Percentiles rank a stretch among this genome's conserved stretches.
Conservation (phyloP, 2,329 filamentous ascomycete species). For the Sclerotinia sclerotiorum region DNA sequence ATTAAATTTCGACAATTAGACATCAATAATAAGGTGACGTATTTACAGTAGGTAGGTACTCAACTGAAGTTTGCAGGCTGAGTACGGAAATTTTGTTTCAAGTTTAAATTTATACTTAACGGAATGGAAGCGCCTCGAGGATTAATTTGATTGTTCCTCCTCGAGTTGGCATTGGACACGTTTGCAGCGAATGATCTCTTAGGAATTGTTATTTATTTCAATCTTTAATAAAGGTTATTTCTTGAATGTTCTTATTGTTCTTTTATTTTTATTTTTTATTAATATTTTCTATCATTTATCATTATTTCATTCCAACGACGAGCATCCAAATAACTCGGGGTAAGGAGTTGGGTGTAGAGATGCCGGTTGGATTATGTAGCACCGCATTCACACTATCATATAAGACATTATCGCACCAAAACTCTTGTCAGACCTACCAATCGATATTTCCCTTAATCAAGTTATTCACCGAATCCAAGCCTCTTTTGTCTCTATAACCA, state of each 20-base stretch:
- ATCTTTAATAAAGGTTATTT: too few species aligned
- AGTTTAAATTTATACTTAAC: slow-evolving; percentile 4
- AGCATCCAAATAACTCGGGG: background rate
- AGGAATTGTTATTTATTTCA: background rate
- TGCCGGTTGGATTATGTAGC: background rate
- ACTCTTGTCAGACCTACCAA: background rate
- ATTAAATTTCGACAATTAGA: background rate
- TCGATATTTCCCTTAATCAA: background rate
- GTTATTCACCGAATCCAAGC: background rate
- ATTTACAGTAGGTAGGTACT: background rate
- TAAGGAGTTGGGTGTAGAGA: background rate
- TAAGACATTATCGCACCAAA: background rate
- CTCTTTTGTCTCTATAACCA: background rate
- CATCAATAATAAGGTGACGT: background rate
- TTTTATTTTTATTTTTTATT: background rate
- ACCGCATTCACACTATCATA: background rate
- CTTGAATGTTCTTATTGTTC: background rate
- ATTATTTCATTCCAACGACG: background rate
- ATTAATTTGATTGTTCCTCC: background rate
- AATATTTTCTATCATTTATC: background rate
- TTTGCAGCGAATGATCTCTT: background rate
- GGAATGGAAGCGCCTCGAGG: background rate
- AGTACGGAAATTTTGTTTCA: background rate
- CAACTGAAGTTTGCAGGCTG: background rate
- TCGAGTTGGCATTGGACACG: background rate